Conservation (phyloP, 2,329 filamentous ascomycete genomes). For the Leptosphaerulina australis region DNA sequence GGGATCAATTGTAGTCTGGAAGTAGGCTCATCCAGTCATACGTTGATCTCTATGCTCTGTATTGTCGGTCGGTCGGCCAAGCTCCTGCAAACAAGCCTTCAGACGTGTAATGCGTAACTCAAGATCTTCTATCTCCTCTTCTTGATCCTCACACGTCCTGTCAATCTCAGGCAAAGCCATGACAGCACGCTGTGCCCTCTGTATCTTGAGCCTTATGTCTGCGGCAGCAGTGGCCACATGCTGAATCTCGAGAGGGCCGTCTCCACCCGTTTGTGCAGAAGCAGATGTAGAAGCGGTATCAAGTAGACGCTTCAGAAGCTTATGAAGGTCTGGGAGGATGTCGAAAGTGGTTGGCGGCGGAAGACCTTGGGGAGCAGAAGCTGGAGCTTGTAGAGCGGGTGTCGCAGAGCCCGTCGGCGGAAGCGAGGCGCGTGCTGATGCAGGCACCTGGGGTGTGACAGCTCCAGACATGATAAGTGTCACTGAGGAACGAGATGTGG, state of each 20-base stretch:
- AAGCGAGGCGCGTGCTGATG: slow-evolving; percentile 41
- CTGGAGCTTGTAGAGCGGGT: slow-evolving; percentile 31
- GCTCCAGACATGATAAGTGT: slow-evolving; percentile 41
- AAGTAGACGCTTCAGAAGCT: slow-evolving; percentile 76
- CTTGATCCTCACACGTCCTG: slow-evolving; percentile 70
- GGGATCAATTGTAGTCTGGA: slow-evolving; percentile 37
- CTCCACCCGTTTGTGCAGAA: slow-evolving; percentile 32
- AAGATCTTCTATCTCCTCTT: slow-evolving; percentile 70
- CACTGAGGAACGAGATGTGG: slow-evolving; percentile 7
- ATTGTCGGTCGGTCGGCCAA: slow-evolving; percentile 35
- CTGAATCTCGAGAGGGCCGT: slow-evolving; percentile 65
- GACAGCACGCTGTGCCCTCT: slow-evolving; percentile 73
- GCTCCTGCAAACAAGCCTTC: slow-evolving; percentile 49
- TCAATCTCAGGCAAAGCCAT: slow-evolving; percentile 72
- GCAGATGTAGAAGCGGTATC: slow-evolving; percentile 43
- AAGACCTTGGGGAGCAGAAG: slow-evolving; percentile 62
- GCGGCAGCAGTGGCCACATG: slow-evolving; percentile 80
- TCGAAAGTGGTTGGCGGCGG: slow-evolving; percentile 85
- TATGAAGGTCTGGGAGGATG: slow-evolving; percentile 79
- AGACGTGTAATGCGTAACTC: slow-evolving; percentile 69
- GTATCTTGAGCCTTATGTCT: slow-evolving; percentile 80
- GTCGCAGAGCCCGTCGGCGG: slow-evolving; percentile 42
- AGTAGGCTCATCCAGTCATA: slow-evolving; percentile 45
- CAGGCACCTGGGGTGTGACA: slow-evolving; percentile 41
- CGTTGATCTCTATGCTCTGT: slow-evolving; percentile 39